Evolutionary conservation across 148 eudicot genomes (phyloP).

Genomic region (Silene uniflora): DNA sequence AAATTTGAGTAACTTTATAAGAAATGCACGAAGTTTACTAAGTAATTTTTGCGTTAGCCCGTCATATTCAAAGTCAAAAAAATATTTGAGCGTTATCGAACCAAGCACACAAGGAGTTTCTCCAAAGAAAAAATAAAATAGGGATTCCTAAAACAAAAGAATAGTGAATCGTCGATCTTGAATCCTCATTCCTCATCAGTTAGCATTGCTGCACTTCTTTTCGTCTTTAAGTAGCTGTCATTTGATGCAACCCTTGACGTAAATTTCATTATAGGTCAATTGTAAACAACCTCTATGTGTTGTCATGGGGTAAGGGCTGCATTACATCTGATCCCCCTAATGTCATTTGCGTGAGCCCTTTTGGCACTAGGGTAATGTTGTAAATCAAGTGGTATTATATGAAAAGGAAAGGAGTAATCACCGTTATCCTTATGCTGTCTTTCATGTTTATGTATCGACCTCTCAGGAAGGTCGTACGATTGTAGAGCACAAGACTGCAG

Average conservation of each 20-base stretch:
- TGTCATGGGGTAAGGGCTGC: background rate
- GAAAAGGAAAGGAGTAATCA: background rate
- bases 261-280: background rate
- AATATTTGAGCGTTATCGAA: background rate
- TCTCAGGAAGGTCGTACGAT: conserved; percentile 76
- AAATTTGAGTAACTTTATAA: background rate
- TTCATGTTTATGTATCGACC: background rate
- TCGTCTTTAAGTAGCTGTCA: background rate
- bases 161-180: background rate
- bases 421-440: background rate
- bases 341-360: background rate
- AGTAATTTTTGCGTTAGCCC: background rate
- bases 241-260: background rate
- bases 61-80: background rate
- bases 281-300: background rate
- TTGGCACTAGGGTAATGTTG: background rate
- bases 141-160: background rate
- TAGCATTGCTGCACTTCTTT: background rate
- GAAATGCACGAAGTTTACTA: background rate
- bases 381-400: background rate
- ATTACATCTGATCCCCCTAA: background rate
- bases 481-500: conserved; percentile 66
- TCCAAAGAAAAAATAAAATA: background rate
- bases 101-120: background rate
- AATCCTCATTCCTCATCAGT: background rate